These are phyloP conservation scores for Polygonum maritimum DNA, from an alignment of 148 eudicot genomes.

Conservation along the genomic window DNA sequence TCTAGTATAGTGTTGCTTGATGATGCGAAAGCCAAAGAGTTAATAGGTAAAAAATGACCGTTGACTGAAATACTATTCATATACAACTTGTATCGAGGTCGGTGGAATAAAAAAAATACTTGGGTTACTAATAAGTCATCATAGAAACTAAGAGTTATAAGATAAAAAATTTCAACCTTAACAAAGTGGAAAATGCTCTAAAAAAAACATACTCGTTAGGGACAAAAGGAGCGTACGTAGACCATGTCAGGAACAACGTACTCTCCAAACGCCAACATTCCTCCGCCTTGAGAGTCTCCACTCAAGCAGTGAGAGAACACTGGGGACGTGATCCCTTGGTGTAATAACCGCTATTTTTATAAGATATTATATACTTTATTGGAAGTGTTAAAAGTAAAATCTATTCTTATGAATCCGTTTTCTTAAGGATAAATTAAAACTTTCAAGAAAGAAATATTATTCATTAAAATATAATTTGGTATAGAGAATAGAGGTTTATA, in stretches of 20 bases:
- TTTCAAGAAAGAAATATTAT: too few relatives aligned
- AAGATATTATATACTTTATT: too few relatives aligned
- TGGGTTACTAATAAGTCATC: background rate
- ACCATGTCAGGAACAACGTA: conserved; percentile 91
- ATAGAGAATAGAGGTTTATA: too few relatives aligned
- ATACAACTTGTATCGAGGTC: conserved; percentile 89
- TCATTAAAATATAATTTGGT: too few relatives aligned
- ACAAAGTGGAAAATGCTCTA: background rate
- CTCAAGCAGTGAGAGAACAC: too few relatives aligned
- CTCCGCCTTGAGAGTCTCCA: conserved; percentile 69
- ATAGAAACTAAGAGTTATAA: background rate
- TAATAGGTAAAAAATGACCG: conserved; percentile 50
- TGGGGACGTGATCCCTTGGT: too few relatives aligned
- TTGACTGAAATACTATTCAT: conserved; percentile 78
- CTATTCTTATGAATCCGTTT: too few relatives aligned
- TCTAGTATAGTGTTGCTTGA: conserved; percentile 59
- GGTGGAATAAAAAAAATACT: conserved; percentile 16
- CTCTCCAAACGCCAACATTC: conserved; percentile 77
- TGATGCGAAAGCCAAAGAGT: conserved; percentile 58
- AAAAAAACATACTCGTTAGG: conserved; percentile 66
- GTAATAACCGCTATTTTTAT: too few relatives aligned
- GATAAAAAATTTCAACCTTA: background rate
- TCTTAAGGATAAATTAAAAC: too few relatives aligned
- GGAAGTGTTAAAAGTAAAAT: too few relatives aligned
- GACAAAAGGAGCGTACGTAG: conserved; percentile 64